Evolutionary conservation across 495 filamentous ascomycete genomes (phyloP), one percentile per base, ranked within the genome.

Genomic region (Penicillium ucsense): DNA sequence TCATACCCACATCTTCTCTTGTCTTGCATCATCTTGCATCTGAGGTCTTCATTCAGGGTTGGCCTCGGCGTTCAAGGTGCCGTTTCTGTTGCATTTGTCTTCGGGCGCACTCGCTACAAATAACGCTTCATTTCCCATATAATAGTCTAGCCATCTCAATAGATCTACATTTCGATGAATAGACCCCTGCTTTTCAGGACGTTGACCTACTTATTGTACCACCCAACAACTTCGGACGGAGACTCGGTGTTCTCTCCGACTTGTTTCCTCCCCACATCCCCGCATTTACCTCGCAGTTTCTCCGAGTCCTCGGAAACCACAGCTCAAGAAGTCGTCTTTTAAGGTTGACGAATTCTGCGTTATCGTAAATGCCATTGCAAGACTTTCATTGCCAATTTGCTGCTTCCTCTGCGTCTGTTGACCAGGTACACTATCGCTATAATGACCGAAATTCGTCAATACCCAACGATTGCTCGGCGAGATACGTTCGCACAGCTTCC

Each of bases 401-500:
- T 20, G 20, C 20, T 20, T 20, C 2, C 20, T 20, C 20, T 20
- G 20, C 20, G 20, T 20, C 20, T 20, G 20, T 20, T 20, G 1
- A 20, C 2, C 20, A 20, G 20, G 20, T 20, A 20, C 20, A 20
- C 20, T 20, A 20, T 40, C 0, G 11, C 11, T 39, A 55, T 6
- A 11, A 68, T 66, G 65, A 41, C 57, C 7, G 48, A 34, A 32
- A 6, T 50, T 6, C 49, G 35, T n/a, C 49, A 57, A 33, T 65
- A 66, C 40, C 60, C 62, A 1, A 28, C 47, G 4, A 55, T 71
- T 5, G 49, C 62, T 3, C 62, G 59, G 43, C 47, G 60, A 31
- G 47, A 31, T 48, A 68, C 67, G 3, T 53, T 70, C 35, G 51
- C 59, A 33, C 47, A 59, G 9, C 58, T 71, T 8, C 65, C 67